phyloP scores from a whole-genome alignment of 148 eudicot genomes.

The Vaccinium vitisidaea region DNA sequence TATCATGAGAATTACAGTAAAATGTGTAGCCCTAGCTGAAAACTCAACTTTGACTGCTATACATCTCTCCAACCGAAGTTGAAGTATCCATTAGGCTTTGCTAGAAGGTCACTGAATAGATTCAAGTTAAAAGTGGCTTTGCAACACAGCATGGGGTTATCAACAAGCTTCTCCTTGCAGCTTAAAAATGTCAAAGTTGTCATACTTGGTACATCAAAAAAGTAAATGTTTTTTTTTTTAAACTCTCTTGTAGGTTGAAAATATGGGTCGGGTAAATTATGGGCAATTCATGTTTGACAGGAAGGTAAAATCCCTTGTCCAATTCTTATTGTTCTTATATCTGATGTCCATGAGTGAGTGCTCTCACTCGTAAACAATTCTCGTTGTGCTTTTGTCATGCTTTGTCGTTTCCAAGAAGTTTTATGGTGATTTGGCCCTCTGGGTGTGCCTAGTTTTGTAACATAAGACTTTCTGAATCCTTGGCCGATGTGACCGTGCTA shows the following conservation, averaged over 20 bases:
- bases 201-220: conserved; percentile 6
- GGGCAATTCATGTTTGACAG: conserved; percentile 78
- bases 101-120: not conserved
- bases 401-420: not conserved
- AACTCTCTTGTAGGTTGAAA: conserved; percentile 64
- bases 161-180: not conserved
- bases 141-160: not conserved
- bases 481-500: not conserved
- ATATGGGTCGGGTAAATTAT: conserved; percentile 93
- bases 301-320: conserved; percentile 48
- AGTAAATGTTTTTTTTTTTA: not conserved
- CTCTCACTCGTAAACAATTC: not conserved
- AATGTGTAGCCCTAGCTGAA: not conserved
- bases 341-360: not conserved
- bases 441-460: not conserved
- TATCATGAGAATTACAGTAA: not conserved
- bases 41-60: not conserved
- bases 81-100: not conserved
- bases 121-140: not conserved
- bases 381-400: not conserved
- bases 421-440: not conserved
- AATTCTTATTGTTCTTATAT: not conserved
- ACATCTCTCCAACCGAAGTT: not conserved
- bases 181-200: not conserved
- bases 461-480: not conserved